Percentiles rank a stretch among this genome's conserved stretches.
These are phyloP conservation scores for Wolfiporia cocos DNA, from an alignment of 1,284 basidiomycete species.

Conservation along the genomic window DNA sequence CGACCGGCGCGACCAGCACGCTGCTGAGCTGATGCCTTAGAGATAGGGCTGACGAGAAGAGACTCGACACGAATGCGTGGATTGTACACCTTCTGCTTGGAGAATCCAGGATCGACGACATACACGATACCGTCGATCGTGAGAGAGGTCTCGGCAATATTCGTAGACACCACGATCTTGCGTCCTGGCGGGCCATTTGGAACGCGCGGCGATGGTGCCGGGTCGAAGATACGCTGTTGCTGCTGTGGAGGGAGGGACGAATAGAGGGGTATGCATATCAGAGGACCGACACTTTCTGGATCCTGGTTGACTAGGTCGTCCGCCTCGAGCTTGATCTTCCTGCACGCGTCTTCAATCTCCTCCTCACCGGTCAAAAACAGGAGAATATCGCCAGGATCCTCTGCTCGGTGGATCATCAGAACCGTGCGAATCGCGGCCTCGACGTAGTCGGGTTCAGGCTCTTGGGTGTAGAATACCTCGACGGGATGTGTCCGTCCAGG, in stretches of 20 bases:
- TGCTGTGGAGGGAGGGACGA: constrained; percentile 90
- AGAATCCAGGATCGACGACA: constrained; percentile 97
- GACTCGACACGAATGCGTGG: constrained; percentile 95
- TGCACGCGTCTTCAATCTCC: constrained; percentile 96
- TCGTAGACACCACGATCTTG: constrained; percentile 94
- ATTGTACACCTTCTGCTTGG: constrained; percentile 97
- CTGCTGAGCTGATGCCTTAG: constrained; percentile 95
- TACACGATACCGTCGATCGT: constrained; percentile 99
- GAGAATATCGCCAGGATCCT: constrained; percentile 90
- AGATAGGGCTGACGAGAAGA: constrained; percentile 91
- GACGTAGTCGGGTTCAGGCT: constrained; percentile 95
- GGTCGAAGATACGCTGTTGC: constrained; percentile 94
- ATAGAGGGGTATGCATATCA: constrained; percentile 89
- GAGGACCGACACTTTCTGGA: constrained; percentile 76
- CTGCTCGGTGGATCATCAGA: constrained; percentile 95
- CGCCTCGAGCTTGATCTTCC: constrained; percentile 88
- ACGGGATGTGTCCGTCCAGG: constrained; percentile 96
- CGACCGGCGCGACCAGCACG: constrained; percentile 95
- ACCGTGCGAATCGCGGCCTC: constrained; percentile 97
- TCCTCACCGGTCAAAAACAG: constrained; percentile 98
- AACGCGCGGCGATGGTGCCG: constrained; percentile 61
- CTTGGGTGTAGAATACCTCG: constrained; percentile 94
- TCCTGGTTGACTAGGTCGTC: constrained; percentile 73
- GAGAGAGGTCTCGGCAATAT: constrained; percentile 96
- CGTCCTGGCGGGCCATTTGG: constrained; percentile 78